Conservation (phyloP, 2,329 filamentous ascomycete genomes). For the Fusarium domesticum region DNA sequence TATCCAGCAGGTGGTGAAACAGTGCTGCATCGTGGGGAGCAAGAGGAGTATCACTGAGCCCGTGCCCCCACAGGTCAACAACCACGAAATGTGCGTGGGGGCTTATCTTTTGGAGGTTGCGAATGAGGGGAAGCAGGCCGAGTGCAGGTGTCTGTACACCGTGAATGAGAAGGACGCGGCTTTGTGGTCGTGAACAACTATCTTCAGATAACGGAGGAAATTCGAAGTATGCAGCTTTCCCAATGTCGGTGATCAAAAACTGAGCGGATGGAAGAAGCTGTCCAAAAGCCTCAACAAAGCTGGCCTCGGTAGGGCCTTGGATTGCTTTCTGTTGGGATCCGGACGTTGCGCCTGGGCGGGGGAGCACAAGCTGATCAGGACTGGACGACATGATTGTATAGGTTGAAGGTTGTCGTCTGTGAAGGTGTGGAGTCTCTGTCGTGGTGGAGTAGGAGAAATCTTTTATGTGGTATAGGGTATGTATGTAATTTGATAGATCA, state of each 20-base stretch:
- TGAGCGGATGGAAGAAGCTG: slow-evolving; percentile 37
- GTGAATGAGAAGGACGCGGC: slow-evolving; percentile 45
- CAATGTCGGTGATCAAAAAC: slow-evolving; percentile 32
- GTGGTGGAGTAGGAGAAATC: too few relatives aligned
- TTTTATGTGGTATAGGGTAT: too few relatives aligned
- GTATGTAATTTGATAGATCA: too few relatives aligned
- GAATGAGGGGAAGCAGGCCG: slow-evolving; percentile 43
- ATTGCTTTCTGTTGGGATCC: slow-evolving; percentile 19
- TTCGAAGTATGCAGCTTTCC: slow-evolving; percentile 42
- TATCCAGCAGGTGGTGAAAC: slow-evolving; percentile 43
- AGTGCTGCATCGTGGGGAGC: slow-evolving; percentile 38
- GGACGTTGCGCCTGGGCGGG: slow-evolving; percentile 1
- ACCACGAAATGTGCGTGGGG: slow-evolving; percentile 41
- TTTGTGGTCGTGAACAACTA: background rate
- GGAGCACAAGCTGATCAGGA: background rate
- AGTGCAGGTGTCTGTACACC: slow-evolving; percentile 51
- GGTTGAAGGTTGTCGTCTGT: too few relatives aligned
- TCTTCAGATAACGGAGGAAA: slow-evolving; percentile 8
- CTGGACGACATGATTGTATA: background rate
- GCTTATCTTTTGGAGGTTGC: slow-evolving; percentile 33
- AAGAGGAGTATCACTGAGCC: slow-evolving; percentile 47
- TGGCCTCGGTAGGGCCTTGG: slow-evolving; percentile 35
- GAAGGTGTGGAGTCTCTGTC: too few relatives aligned
- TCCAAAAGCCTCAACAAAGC: slow-evolving; percentile 39
- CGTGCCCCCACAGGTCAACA: slow-evolving; percentile 53